Conservation (phyloP, 2,329 filamentous ascomycete genomes). For the Fusarium denticulatum region DNA sequence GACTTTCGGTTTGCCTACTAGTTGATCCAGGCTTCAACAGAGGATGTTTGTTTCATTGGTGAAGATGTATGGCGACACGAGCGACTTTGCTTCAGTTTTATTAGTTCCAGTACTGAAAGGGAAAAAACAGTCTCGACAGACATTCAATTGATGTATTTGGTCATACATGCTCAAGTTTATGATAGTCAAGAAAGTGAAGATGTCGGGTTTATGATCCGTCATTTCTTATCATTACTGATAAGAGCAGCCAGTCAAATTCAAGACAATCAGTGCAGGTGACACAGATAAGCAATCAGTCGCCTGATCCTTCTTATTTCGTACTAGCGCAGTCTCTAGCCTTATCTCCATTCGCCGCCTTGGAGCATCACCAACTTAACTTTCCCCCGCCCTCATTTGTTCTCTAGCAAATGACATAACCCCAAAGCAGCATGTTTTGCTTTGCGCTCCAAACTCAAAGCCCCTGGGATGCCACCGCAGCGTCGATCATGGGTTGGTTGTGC, state of each 20-base stretch:
- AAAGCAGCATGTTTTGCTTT: conserved; percentile 15
- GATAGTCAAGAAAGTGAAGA: too few relatives aligned
- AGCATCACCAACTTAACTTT: conserved; percentile 1
- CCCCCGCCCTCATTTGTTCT: conserved; percentile 2
- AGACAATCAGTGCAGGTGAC: background rate
- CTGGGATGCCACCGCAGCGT: conserved; percentile 34
- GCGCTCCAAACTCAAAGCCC: background rate
- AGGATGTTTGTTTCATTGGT: background rate
- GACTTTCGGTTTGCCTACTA: background rate
- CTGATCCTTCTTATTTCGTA: background rate
- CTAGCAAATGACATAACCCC: conserved; percentile 10
- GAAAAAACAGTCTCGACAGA: background rate
- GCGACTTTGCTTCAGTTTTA: background rate
- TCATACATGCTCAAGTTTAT: background rate
- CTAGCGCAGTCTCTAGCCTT: background rate
- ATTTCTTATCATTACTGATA: conserved; percentile 2
- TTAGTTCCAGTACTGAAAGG: background rate
- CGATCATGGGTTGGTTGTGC: conserved; percentile 35
- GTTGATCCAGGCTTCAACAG: too few relatives aligned
- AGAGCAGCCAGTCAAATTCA: background rate
- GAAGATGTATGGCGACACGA: background rate
- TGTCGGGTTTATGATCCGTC: background rate
- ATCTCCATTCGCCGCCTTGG: conserved; percentile 13
- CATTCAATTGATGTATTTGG: background rate
- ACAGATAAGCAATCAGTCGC: conserved; percentile 16